Evolutionary conservation across 441 rosid genomes (phyloP).

Genomic region (Eutrema salsugineum): DNA sequence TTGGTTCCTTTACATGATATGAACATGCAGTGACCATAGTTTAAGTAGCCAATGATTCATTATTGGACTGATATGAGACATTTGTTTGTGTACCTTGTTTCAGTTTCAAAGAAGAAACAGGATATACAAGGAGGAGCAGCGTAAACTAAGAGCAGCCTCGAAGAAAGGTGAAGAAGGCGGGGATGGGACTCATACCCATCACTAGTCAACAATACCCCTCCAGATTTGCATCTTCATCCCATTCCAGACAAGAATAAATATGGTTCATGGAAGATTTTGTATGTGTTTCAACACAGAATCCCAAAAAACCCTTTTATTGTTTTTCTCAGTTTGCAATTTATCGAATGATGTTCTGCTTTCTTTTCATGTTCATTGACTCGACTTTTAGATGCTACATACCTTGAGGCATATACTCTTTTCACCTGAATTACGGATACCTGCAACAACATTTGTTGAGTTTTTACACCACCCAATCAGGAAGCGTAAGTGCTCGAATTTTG

Average conservation of each 20-base stretch:
- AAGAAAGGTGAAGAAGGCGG: conserved; percentile 48
- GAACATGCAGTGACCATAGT: neutral
- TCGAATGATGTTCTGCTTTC: conserved; percentile 8
- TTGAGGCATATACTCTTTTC: conserved; percentile 1
- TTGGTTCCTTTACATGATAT: neutral
- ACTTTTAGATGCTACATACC: neutral
- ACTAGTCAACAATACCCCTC: conserved; percentile 22
- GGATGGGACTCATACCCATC: conserved; percentile 40
- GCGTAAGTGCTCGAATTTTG: neutral
- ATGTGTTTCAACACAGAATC: conserved; percentile 13
- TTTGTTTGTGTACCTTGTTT: conserved; percentile 18
- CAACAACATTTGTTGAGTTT: neutral
- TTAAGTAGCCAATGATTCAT: neutral
- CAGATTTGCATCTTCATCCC: conserved; percentile 15
- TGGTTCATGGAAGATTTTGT: conserved; percentile 19
- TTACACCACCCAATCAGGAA: neutral
- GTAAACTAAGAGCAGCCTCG: conserved; percentile 69
- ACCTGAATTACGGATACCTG: neutral
- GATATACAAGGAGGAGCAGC: conserved; percentile 93
- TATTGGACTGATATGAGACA: neutral
- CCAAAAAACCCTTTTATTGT: neutral
- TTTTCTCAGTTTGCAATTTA: conserved; percentile 14
- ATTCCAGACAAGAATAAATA: conserved; percentile 30
- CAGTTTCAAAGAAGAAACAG: conserved; percentile 89
- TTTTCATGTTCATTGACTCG: neutral